A percentile compares a stretch with the other conserved stretches of the same genome.
Conservation (phyloP, 805 yeast species). For the Lachancea thermotolerans region DNA sequence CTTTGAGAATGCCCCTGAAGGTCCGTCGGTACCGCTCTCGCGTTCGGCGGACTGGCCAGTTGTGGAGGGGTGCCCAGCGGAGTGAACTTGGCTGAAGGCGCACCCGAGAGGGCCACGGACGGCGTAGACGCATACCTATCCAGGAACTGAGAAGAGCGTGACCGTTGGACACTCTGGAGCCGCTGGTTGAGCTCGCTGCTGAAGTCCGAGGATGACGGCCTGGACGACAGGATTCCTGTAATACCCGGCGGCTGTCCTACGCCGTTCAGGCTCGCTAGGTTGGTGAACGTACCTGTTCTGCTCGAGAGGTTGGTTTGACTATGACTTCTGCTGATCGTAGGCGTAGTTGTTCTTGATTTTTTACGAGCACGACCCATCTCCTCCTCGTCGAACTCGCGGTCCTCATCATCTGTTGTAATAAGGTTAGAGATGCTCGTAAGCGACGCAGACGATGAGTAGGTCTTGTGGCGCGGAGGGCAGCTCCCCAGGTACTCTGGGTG, state of each 20-base stretch:
- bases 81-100: constrained; percentile 7
- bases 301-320: constrained; percentile 16
- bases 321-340: constrained; percentile 24
- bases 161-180: constrained; percentile 20
- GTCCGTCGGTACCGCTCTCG: constrained; percentile 1
- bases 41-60: constrained; percentile 8
- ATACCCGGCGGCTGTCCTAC: constrained; percentile 6
- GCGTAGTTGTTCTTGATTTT: constrained; percentile 26
- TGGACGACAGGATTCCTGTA: constrained; percentile 4
- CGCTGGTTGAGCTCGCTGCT: constrained; percentile 17
- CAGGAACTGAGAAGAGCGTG: constrained; percentile 10
- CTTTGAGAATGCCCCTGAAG: background rate
- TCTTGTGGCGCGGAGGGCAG: constrained; percentile 9
- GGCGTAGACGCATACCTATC: constrained; percentile 7
- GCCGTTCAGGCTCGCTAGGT: constrained; percentile 2
- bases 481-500: constrained; percentile 1
- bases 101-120: constrained; percentile 8
- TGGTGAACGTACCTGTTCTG: background rate
- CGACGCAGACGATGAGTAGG: constrained; percentile 20
- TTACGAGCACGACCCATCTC: constrained; percentile 20
- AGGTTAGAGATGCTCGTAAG: constrained; percentile 11
- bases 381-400: constrained; percentile 14
- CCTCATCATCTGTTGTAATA: constrained; percentile 11
- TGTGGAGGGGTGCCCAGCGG: constrained; percentile 10
- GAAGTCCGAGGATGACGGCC: constrained; percentile 7